Conservation (phyloP, 768 basidiomycete species). For the Rhodotorula graminis region DNA sequence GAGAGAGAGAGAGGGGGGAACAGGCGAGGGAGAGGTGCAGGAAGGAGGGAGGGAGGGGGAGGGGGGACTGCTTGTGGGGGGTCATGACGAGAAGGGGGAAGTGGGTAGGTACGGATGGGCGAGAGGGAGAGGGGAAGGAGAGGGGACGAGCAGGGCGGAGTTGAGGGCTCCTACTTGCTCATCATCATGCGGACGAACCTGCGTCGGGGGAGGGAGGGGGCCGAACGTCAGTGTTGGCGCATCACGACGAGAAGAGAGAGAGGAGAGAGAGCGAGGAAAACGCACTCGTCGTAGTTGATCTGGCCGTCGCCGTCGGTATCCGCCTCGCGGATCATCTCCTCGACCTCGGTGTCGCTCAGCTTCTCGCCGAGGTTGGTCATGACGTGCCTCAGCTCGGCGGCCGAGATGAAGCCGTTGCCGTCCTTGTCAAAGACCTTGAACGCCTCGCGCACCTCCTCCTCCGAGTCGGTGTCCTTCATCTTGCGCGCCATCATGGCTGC, state of each 20-base stretch:
- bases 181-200: conserved; percentile 1
- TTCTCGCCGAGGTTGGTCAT: conserved; percentile 91
- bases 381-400: conserved; percentile 79
- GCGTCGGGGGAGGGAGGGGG: too few species aligned
- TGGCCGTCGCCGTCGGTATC: conserved; percentile 93
- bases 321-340: conserved; percentile 97
- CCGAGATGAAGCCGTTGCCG: conserved; percentile 72
- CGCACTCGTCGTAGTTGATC: conserved; percentile 75
- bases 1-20: background rate
- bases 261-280: background rate
- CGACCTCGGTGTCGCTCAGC: conserved; percentile 76
- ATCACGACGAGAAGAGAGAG: too few species aligned
- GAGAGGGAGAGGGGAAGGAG: too few species aligned
- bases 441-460: conserved; percentile 93
- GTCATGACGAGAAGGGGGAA: background rate
- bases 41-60: background rate
- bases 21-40: background rate
- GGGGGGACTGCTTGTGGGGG: too few species aligned
- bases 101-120: background rate
- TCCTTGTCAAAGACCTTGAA: conserved; percentile 98
- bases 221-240: too few species aligned
- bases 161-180: background rate
- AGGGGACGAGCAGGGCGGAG: too few species aligned
- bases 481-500: conserved; percentile 54
- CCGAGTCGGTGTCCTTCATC: conserved; percentile 85